phyloP scores from a whole-genome alignment of 331 rosid species.

The Quercus tomentella region DNA sequence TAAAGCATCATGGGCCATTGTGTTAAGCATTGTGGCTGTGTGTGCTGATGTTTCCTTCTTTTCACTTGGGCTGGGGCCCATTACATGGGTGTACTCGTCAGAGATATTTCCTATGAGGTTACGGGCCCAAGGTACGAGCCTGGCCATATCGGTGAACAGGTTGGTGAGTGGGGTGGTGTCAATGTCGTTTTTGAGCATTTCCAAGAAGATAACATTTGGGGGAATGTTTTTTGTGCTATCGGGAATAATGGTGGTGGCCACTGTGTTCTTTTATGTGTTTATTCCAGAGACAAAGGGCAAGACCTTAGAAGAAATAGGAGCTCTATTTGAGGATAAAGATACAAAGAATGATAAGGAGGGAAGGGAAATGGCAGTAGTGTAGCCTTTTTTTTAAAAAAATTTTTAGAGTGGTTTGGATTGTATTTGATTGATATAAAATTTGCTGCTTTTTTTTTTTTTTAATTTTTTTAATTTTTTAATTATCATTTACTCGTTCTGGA shows the following conservation, averaged over 20 bases:
- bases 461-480: too few species aligned
- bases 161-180: conserved; percentile 64
- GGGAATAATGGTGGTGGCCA: conserved; percentile 51
- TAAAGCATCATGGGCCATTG: conserved; percentile 54
- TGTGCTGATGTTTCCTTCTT: conserved; percentile 64
- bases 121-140: conserved; percentile 64
- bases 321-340: conserved; percentile 56
- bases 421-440: background rate
- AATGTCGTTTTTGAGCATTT: conserved; percentile 61
- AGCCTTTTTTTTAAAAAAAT: background rate
- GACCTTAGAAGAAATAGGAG: conserved; percentile 75
- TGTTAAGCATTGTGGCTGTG: conserved; percentile 40
- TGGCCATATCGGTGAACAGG: conserved; percentile 71
- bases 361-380: background rate
- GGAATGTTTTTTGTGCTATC: conserved; percentile 56
- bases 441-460: background rate
- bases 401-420: background rate
- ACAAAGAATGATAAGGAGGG: background rate
- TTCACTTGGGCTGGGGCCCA: conserved; percentile 88
- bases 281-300: conserved; percentile 87
- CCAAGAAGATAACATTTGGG: conserved; percentile 55
- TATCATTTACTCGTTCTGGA: too few species aligned
- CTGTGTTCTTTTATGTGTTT: conserved; percentile 55
- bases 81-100: conserved; percentile 75
- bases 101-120: conserved; percentile 68